Evolutionary conservation across 768 basidiomycete species (phyloP).

Genomic region (Boletales sp.): DNA sequence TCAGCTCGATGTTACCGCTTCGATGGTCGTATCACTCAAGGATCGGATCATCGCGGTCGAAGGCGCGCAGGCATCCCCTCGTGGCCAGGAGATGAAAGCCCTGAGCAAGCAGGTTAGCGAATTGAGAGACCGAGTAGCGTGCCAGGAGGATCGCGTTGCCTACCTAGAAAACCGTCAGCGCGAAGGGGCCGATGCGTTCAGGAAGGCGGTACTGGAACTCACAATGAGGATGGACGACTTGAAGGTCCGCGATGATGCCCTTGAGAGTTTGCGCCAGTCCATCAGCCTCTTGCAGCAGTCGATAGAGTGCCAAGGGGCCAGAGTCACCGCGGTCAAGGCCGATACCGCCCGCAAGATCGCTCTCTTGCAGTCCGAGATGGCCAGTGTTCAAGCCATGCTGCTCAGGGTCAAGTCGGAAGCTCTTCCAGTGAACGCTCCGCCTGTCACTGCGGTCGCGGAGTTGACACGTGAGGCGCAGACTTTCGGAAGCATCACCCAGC

Average conservation of each 20-base stretch:
- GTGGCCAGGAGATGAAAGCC: not conserved
- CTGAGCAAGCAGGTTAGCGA: conserved; percentile 7
- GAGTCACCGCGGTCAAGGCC: conserved; percentile 10
- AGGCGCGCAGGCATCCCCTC: not conserved
- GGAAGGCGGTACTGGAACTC: conserved; percentile 13
- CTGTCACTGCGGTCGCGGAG: conserved; percentile 5
- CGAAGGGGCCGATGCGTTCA: not conserved
- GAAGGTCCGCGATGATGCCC: conserved; percentile 3
- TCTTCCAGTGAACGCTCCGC: not conserved
- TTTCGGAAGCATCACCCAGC: not conserved
- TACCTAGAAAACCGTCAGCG: conserved; percentile 7
- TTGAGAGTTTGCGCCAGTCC: conserved; percentile 4
- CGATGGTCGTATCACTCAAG: conserved; percentile 14
- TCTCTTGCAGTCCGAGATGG: conserved; percentile 17
- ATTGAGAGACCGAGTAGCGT: conserved; percentile 6
- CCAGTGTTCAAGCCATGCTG: conserved; percentile 6
- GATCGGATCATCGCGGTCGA: conserved; percentile 17
- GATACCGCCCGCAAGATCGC: conserved; percentile 15
- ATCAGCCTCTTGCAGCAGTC: not conserved
- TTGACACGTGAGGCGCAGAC: not conserved
- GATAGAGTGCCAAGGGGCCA: conserved; percentile 15
- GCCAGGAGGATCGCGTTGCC: conserved; percentile 12
- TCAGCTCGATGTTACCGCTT: conserved; percentile 4
- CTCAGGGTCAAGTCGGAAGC: conserved; percentile 2
- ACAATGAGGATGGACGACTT: conserved; percentile 5